Conservation (phyloP, 306 rosid genomes). For the Dalbergia cochinchinensis region DNA sequence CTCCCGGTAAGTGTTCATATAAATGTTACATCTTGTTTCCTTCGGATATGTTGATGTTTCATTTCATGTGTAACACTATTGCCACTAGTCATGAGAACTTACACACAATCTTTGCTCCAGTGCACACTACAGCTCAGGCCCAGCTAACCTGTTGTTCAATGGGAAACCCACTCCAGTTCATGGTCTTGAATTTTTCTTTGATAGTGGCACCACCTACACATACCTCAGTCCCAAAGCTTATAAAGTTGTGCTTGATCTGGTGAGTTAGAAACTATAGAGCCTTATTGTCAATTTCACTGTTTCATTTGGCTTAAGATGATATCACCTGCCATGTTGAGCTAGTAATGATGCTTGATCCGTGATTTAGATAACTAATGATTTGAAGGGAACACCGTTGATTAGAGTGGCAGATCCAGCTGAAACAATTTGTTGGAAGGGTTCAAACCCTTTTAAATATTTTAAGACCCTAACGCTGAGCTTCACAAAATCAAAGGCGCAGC, state of each 20-base stretch:
- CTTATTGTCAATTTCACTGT: background rate
- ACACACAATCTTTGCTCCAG: slow-evolving; percentile 49
- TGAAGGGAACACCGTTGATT: slow-evolving; percentile 66
- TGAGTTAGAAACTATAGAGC: slow-evolving; percentile 47
- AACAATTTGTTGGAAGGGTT: slow-evolving; percentile 84
- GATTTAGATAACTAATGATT: slow-evolving; percentile 61
- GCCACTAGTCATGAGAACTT: background rate
- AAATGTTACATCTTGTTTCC: slow-evolving; percentile 16
- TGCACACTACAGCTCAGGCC: slow-evolving; percentile 73
- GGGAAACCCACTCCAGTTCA: slow-evolving; percentile 59
- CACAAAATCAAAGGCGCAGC: slow-evolving; percentile 49
- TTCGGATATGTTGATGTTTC: background rate
- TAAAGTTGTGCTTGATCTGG: slow-evolving; percentile 54
- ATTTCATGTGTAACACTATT: no score
- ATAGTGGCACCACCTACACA: slow-evolving; percentile 90
- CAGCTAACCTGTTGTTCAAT: slow-evolving; percentile 68
- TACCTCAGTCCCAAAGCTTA: slow-evolving; percentile 70
- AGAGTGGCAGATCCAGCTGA: slow-evolving; percentile 58
- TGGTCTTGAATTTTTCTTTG: slow-evolving; percentile 66
- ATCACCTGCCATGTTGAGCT: background rate
- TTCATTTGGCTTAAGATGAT: background rate
- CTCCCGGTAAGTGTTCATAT: slow-evolving; percentile 49
- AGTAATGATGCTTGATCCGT: slow-evolving; percentile 12
- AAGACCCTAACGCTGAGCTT: slow-evolving; percentile 64
- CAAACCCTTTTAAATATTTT: slow-evolving; percentile 65